Base-by-base conservation (phyloP, 2,329 filamentous ascomycete genomes). In the Xylariaceae sp. region DNA sequence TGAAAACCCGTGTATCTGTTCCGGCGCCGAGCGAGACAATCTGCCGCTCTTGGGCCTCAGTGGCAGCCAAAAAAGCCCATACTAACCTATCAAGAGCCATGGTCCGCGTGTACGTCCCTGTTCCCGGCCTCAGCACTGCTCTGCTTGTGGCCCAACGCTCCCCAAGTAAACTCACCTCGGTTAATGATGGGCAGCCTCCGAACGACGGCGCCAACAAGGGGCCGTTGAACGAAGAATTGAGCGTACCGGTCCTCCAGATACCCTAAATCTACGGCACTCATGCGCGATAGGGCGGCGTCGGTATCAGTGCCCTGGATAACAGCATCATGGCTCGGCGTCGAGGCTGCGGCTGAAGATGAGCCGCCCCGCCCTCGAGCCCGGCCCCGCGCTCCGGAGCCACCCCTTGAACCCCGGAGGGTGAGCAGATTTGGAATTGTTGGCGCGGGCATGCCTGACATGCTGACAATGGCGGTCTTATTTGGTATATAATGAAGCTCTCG, bases 11-110 rank as follows among this genome's bases (percentile, higher is more conserved):
- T 6, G 94, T 97, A 69, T 99, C 94, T 9, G 92, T 96, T 20
- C 94, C 94, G 13, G 94, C 93, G 24, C 94, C 94, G 1, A 99
- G 81, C 0, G 92, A 97, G 56, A 99, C 81, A 55, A 99, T 91
- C 69, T 99, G 94, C 57, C 83, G 84, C 37, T 73, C 64, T 47
- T 21, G 53, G 20, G 63, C 61, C 27, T 64, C 59, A 2, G 60
- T 59, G 3, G 63, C 56, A 18, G 75, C 70, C 10, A 97, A 77
- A 65, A 97, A 97, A 6, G 76, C 77, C 45, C 82, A 71, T 33
- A 97, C 83, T 1, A 99, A 82, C 10, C 73, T 77, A 72, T 99
- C 92, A 59, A 99, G 86, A 20, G 89, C 90, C 4, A 81, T 83
- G 7, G 92, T 97, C 57, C 94, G 86, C 18, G 92, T 88, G 67